These are phyloP conservation scores for Ilyonectria robusta DNA, from an alignment of 2,329 filamentous ascomycete species.

Conservation along the genomic window DNA sequence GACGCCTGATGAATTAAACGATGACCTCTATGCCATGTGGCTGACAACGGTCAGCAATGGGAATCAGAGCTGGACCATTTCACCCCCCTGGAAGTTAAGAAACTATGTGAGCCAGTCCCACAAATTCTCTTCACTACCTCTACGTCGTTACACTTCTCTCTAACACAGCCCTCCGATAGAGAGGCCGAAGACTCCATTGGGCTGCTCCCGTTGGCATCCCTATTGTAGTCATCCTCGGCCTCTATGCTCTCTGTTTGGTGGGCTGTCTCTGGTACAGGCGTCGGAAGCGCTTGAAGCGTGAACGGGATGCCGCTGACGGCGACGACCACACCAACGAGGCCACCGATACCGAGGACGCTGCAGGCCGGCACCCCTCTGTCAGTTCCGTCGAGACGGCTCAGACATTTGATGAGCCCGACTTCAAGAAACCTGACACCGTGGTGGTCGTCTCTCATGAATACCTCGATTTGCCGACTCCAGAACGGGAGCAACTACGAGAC, in stretches of 20 bases:
- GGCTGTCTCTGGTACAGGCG: slow-evolving; percentile 49
- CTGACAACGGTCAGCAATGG: slow-evolving; percentile 42
- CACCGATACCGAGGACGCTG: slow-evolving; percentile 30
- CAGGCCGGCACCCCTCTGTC: slow-evolving; percentile 40
- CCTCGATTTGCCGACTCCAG: background rate
- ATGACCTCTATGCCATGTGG: slow-evolving; percentile 50
- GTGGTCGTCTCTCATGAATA: slow-evolving; percentile 17
- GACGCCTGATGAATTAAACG: slow-evolving; percentile 46
- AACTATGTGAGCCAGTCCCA: slow-evolving; percentile 36
- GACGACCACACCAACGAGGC: slow-evolving; percentile 10
- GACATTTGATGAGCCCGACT: slow-evolving; percentile 37
- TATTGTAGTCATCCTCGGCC: slow-evolving; percentile 47
- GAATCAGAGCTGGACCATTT: slow-evolving; percentile 49
- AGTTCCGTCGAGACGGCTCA: slow-evolving; percentile 42
- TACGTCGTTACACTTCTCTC: background rate
- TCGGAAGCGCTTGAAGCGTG: slow-evolving; percentile 41
- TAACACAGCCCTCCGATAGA: slow-evolving; percentile 33
- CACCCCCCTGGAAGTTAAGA: slow-evolving; percentile 51
- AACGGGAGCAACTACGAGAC: background rate
- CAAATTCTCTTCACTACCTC: background rate
- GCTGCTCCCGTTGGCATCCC: slow-evolving; percentile 49
- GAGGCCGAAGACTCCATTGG: slow-evolving; percentile 42
- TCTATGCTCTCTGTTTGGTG: slow-evolving; percentile 49
- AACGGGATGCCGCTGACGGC: slow-evolving; percentile 25
- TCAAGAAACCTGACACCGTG: slow-evolving; percentile 34